A percentile compares a stretch with the other conserved stretches of the same genome.
phyloP scores from a whole-genome alignment of 371 early-diverging fungal genomes.

The Batkoa obscura region DNA sequence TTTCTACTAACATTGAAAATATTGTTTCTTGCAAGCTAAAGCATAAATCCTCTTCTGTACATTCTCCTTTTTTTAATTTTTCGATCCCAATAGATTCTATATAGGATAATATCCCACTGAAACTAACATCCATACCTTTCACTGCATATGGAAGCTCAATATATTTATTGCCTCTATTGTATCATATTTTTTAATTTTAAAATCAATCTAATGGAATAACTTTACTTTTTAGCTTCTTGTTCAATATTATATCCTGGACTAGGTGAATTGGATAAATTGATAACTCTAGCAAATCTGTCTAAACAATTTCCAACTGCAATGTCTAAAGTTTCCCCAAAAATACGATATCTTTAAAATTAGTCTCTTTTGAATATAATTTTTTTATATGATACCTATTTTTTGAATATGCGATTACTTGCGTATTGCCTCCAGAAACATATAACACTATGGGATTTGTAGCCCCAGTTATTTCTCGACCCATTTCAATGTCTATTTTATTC shows the following conservation, averaged over 20 bases:
- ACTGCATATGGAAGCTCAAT: conserved; percentile 93
- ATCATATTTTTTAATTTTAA: not conserved
- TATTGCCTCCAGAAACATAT: conserved; percentile 99
- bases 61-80: conserved; percentile 29
- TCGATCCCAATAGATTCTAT: conserved; percentile 65
- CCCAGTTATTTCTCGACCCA: conserved; percentile 97
- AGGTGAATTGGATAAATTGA: conserved; percentile 92
- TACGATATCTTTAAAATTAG: conserved; percentile 45
- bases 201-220: not conserved
- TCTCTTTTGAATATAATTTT: not conserved
- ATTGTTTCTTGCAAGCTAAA: conserved; percentile 96
- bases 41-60: conserved; percentile 81
- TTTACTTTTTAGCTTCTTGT: conserved; percentile 70
- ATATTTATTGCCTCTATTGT: conserved; percentile 54
- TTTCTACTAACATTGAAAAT: conserved; percentile 98
- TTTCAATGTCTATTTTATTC: conserved; percentile 76
- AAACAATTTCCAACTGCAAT: conserved; percentile 99
- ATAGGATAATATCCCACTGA: conserved; percentile 86
- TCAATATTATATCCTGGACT: conserved; percentile 98
- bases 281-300: conserved; percentile 92
- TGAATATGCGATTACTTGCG: conserved; percentile 98
- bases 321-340: conserved; percentile 99
- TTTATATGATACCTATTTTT: conserved; percentile 34
- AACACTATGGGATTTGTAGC: conserved; percentile 94
- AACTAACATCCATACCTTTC: conserved; percentile 99